Percentiles rank a stretch among this genome's conserved stretches.
Conservation (phyloP, 352 stramenopile species). For the Phytophthora europaea region DNA sequence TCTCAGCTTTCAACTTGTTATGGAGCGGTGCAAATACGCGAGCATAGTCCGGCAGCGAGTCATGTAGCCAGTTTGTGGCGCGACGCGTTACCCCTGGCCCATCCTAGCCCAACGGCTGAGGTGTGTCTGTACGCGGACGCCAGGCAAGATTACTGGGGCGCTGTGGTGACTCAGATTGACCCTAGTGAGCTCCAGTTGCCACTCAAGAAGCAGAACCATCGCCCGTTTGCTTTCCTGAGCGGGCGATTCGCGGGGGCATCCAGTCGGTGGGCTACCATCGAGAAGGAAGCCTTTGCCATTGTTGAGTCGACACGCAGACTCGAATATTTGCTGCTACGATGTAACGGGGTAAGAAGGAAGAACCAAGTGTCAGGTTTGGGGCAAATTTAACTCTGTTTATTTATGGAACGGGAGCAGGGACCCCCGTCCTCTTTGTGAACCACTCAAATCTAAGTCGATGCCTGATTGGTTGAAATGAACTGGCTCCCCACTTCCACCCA, state of each 20-base stretch:
- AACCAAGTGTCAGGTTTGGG: too few species aligned
- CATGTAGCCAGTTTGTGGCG: neutral
- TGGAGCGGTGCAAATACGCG: neutral
- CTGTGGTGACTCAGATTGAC: neutral
- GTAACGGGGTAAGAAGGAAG: too few species aligned
- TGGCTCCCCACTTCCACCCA: too few species aligned
- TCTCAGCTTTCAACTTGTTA: neutral
- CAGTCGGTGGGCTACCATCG: neutral
- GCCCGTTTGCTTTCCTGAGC: neutral
- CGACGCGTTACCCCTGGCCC: too few species aligned
- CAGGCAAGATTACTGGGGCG: neutral
- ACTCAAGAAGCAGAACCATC: neutral
- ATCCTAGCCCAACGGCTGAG: neutral
- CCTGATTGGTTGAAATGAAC: too few species aligned
- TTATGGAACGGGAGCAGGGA: too few species aligned
- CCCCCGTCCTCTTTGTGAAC: too few species aligned
- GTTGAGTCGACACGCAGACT: neutral
- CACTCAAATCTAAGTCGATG: too few species aligned
- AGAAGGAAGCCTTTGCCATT: neutral
- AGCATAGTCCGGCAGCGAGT: neutral
- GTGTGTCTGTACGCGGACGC: neutral
- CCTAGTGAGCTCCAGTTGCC: neutral
- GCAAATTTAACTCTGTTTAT: too few species aligned
- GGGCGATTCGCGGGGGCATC: neutral
- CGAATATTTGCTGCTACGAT: neutral